phyloP scores from a whole-genome alignment of 192 early-diverging fungal species.

The Coemansia sp. region DNA sequence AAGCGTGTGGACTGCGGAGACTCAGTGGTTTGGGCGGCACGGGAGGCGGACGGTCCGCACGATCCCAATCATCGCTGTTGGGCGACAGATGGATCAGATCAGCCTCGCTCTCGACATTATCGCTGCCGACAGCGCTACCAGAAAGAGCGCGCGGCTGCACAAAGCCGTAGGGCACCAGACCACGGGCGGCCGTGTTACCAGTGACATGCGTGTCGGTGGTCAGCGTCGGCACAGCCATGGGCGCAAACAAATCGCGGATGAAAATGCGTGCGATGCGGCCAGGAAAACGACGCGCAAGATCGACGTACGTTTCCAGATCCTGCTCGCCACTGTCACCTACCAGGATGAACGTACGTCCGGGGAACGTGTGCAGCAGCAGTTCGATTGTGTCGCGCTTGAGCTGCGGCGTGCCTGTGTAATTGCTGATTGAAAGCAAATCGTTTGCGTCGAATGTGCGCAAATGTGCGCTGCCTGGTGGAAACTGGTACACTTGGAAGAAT shows the following conservation, averaged over 20 bases:
- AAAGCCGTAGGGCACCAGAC: slow-evolving; percentile 36
- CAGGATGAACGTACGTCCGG: slow-evolving; percentile 79
- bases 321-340: slow-evolving; percentile 90
- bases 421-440: slow-evolving; percentile 60
- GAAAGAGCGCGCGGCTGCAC: slow-evolving; percentile 16
- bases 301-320: slow-evolving; percentile 81
- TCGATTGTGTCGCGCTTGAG: slow-evolving; percentile 59
- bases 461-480: slow-evolving; percentile 80
- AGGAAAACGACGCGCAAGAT: slow-evolving; percentile 62
- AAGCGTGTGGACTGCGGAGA: slow-evolving; percentile 10
- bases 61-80: neutral
- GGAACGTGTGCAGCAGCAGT: slow-evolving; percentile 63
- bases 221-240: slow-evolving; percentile 33
- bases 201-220: slow-evolving; percentile 36
- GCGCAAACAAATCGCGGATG: slow-evolving; percentile 68
- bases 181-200: slow-evolving; percentile 11
- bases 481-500: slow-evolving; percentile 68
- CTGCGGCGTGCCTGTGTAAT: slow-evolving; percentile 51
- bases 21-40: slow-evolving; percentile 42
- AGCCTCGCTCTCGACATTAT: slow-evolving; percentile 1
- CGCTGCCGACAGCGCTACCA: neutral
- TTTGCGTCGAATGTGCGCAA: slow-evolving; percentile 65
- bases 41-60: slow-evolving; percentile 16
- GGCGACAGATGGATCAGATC: slow-evolving; percentile 13
- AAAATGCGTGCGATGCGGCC: slow-evolving; percentile 79